phyloP scores from a whole-genome alignment of 2,329 filamentous ascomycete genomes.

The Simplicillium sp. region DNA sequence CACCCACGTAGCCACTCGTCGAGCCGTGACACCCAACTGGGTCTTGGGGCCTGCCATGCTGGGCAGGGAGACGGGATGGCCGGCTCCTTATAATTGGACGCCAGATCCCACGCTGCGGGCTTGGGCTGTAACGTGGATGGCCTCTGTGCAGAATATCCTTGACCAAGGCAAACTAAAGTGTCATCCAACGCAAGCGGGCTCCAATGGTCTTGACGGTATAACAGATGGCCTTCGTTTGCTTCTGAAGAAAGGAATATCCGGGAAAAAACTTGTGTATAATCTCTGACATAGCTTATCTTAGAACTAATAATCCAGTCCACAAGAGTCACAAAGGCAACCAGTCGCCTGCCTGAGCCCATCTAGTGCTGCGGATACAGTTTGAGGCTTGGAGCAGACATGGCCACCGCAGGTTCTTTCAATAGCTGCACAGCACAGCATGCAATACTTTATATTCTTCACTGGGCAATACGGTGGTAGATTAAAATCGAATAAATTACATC shows the following conservation, averaged over 20 bases:
- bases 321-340: too few relatives aligned
- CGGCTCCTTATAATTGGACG: constrained; percentile 10
- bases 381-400: too few relatives aligned
- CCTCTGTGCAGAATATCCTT: constrained; percentile 5
- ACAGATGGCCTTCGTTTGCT: constrained; percentile 20
- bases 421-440: too few relatives aligned
- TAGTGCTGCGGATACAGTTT: too few relatives aligned
- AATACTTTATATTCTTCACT: too few relatives aligned
- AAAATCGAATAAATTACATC: too few relatives aligned
- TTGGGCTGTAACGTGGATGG: constrained; percentile 5
- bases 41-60: constrained; percentile 16
- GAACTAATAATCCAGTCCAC: too few relatives aligned
- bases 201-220: constrained; percentile 21
- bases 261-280: constrained; percentile 34
- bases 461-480: too few relatives aligned
- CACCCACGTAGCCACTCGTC: constrained; percentile 6
- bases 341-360: too few relatives aligned
- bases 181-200: constrained; percentile 7
- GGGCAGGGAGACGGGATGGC: constrained; percentile 13
- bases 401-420: too few relatives aligned
- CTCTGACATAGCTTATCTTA: too few relatives aligned
- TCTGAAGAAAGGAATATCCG: constrained; percentile 22
- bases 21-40: constrained; percentile 15
- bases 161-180: constrained; percentile 6
- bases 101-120: constrained; percentile 3